These are phyloP conservation scores for Clathrus columnatus DNA, from an alignment of 768 basidiomycete species.

Conservation along the genomic window DNA sequence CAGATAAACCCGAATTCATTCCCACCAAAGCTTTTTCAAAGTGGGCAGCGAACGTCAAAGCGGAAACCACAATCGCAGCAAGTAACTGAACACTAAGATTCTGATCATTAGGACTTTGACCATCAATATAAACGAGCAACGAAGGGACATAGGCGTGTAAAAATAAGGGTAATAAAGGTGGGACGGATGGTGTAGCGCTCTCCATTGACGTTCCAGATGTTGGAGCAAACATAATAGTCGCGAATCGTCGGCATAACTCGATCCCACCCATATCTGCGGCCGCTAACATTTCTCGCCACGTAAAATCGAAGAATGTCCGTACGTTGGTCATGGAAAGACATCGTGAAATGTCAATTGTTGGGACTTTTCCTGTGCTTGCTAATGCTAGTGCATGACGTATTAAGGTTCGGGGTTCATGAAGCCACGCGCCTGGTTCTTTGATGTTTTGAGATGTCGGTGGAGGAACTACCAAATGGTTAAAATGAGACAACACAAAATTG, in stretches of 20 bases:
- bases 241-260: slow-evolving; percentile 55
- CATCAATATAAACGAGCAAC: slow-evolving; percentile 49
- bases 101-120: slow-evolving; percentile 43
- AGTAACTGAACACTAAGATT: slow-evolving; percentile 53
- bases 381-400: slow-evolving; percentile 48
- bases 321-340: slow-evolving; percentile 53
- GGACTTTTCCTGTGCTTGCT: slow-evolving; percentile 54
- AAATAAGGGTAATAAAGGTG: slow-evolving; percentile 69
- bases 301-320: slow-evolving; percentile 48
- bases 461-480: background rate
- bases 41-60: slow-evolving; percentile 58
- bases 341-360: slow-evolving; percentile 55
- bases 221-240: slow-evolving; percentile 55
- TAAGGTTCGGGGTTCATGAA: slow-evolving; percentile 47
- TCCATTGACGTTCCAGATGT: slow-evolving; percentile 18
- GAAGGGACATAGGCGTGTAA: slow-evolving; percentile 58
- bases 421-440: slow-evolving; percentile 24
- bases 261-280: slow-evolving; percentile 49
- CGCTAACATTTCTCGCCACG: slow-evolving; percentile 60
- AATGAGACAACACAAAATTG: background rate
- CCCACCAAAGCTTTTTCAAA: slow-evolving; percentile 60
- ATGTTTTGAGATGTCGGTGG: background rate
- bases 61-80: slow-evolving; percentile 54
- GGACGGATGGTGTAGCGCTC: slow-evolving; percentile 22
- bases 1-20: slow-evolving; percentile 26